Conservation (phyloP, 495 filamentous ascomycete genomes). For the Penicillium cosmopolitanum region DNA sequence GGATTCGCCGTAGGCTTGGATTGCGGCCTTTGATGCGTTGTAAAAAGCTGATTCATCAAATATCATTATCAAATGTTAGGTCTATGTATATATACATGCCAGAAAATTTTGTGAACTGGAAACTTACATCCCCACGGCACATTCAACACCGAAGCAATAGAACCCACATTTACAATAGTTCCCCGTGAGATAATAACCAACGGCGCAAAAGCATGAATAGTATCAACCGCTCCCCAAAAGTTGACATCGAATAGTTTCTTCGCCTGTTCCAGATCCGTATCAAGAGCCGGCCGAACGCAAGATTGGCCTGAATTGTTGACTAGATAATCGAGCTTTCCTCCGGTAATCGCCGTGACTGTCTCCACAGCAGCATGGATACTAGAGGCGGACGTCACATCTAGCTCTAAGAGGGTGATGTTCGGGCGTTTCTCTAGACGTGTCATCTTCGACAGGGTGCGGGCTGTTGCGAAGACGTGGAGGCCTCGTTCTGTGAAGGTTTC, state of each 20-base stretch:
- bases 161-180: conserved; percentile 46
- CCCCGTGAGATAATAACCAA: conserved; percentile 56
- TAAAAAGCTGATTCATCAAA: neutral
- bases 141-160: neutral
- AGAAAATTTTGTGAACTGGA: too few species aligned
- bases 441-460: conserved; percentile 36
- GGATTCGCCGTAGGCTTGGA: neutral
- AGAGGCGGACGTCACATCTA: conserved; percentile 22
- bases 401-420: conserved; percentile 19
- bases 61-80: neutral
- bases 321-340: conserved; percentile 62
- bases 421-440: conserved; percentile 21
- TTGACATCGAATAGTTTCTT: conserved; percentile 64
- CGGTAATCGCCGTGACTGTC: conserved; percentile 58
- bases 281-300: conserved; percentile 55
- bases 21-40: neutral
- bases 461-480: conserved; percentile 39
- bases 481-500: conserved; percentile 38
- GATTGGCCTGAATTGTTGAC: conserved; percentile 69
- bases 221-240: conserved; percentile 59
- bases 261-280: conserved; percentile 53
- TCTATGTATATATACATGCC: too few species aligned
- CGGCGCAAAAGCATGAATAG: conserved; percentile 58
- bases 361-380: conserved; percentile 32
- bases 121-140: neutral